Conservation (phyloP, 2,329 filamentous ascomycete species). For the Aspergillus fijiensis region DNA sequence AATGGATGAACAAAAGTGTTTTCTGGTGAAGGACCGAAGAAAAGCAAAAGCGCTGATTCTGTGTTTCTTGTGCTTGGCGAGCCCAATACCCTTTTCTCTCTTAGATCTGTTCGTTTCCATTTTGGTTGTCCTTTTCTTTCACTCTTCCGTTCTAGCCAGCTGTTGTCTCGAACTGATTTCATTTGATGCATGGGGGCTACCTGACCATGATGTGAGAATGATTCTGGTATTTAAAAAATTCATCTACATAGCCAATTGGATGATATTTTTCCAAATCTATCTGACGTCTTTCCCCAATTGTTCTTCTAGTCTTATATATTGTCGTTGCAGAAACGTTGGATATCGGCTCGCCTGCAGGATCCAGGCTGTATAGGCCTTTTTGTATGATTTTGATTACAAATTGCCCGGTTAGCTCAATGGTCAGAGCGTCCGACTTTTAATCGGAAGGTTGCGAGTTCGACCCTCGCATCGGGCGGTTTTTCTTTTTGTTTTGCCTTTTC, state of each 20-base stretch:
- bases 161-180: not conserved
- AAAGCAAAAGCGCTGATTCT: slow-evolving; percentile 6
- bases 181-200: not conserved
- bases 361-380: no score
- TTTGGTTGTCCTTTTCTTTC: not conserved
- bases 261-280: no score
- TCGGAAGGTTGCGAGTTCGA: not conserved
- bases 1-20: slow-evolving; percentile 7
- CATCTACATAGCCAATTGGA: no score
- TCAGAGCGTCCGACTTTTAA: not conserved
- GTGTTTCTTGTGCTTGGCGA: slow-evolving; percentile 8
- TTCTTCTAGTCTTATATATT: no score
- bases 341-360: no score
- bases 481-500: not conserved
- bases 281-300: no score
- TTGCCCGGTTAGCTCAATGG: not conserved
- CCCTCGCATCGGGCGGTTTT: not conserved
- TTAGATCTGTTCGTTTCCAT: not conserved
- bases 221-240: not conserved
- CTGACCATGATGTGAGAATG: not conserved
- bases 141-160: not conserved
- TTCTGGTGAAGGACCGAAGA: slow-evolving; percentile 7
- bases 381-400: not conserved
- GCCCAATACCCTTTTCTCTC: slow-evolving; percentile 8
- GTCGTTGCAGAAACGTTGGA: no score